Percentiles rank a stretch among this genome's conserved stretches.
Evolutionary conservation across 345 rosid species (phyloP).

Genomic region (Gossypium australe): DNA sequence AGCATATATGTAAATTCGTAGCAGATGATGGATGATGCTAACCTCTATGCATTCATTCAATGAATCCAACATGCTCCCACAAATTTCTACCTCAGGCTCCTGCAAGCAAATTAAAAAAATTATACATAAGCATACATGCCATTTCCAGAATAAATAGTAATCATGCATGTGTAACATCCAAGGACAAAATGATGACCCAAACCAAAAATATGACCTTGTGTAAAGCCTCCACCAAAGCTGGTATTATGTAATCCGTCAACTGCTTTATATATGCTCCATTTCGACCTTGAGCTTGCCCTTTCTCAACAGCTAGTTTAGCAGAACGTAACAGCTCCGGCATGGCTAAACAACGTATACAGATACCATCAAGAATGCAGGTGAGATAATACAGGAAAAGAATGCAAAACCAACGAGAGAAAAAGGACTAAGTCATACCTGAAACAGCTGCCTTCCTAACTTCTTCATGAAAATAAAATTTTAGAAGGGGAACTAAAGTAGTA

Average conservation of each 20-base stretch:
- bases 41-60: conserved; percentile 71
- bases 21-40: conserved; percentile 13
- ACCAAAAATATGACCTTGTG: conserved; percentile 43
- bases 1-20: not conserved
- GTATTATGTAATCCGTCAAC: conserved; percentile 56
- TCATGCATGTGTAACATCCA: not conserved
- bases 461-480: conserved; percentile 69
- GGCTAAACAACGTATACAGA: conserved; percentile 28
- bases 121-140: not conserved
- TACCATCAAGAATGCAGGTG: not conserved
- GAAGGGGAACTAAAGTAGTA: conserved; percentile 61
- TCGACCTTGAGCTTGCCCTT: conserved; percentile 55
- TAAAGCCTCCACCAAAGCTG: conserved; percentile 61
- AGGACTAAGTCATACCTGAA: conserved; percentile 41
- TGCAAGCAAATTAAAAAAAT: conserved; percentile 21
- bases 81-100: conserved; percentile 72
- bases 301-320: conserved; percentile 62
- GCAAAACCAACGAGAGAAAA: not conserved
- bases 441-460: conserved; percentile 82
- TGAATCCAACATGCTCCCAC: conserved; percentile 65
- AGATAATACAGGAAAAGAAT: conserved; percentile 4
- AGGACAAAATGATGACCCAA: conserved; percentile 2
- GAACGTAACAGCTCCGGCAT: conserved; percentile 67
- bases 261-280: conserved; percentile 59
- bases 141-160: not conserved